Evolutionary conservation across 2,329 filamentous ascomycete genomes (phyloP).

Genomic region (Calonectria crousiana): DNA sequence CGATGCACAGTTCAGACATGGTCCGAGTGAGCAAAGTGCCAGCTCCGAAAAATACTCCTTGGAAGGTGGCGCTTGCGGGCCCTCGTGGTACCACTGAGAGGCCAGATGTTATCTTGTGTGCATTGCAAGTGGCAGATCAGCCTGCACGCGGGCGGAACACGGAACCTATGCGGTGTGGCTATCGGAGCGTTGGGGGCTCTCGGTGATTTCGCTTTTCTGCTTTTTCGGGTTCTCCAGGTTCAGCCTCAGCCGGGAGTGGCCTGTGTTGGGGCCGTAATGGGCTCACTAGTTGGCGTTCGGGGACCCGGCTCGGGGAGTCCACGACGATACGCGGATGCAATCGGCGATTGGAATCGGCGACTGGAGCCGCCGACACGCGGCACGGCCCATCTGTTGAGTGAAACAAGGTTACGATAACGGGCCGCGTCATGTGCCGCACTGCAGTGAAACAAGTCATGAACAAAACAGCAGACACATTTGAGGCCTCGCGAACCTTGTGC

Average conservation of each 20-base stretch:
- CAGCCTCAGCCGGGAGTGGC: neutral
- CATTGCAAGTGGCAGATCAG: neutral
- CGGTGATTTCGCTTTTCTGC: neutral
- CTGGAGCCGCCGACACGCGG: neutral
- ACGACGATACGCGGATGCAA: neutral
- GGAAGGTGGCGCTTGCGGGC: neutral
- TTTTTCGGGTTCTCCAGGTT: neutral
- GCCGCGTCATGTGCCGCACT: neutral
- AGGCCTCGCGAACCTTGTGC: neutral
- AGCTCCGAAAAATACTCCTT: slow-evolving; percentile 20
- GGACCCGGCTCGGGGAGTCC: neutral
- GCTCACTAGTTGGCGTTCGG: neutral
- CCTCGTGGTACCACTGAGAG: neutral
- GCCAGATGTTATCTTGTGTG: slow-evolving; percentile 1
- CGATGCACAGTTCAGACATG: neutral
- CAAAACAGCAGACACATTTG: neutral
- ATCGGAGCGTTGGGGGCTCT: neutral
- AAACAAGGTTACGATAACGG: slow-evolving; percentile 13
- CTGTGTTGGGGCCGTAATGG: neutral
- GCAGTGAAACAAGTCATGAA: neutral
- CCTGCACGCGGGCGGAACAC: neutral
- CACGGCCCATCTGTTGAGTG: neutral
- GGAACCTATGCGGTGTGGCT: neutral
- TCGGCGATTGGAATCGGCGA: neutral
- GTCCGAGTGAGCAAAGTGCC: neutral